These are phyloP conservation scores for Apiospora kogelbergensis DNA, from an alignment of 2,329 filamentous ascomycete species.

Conservation along the genomic window DNA sequence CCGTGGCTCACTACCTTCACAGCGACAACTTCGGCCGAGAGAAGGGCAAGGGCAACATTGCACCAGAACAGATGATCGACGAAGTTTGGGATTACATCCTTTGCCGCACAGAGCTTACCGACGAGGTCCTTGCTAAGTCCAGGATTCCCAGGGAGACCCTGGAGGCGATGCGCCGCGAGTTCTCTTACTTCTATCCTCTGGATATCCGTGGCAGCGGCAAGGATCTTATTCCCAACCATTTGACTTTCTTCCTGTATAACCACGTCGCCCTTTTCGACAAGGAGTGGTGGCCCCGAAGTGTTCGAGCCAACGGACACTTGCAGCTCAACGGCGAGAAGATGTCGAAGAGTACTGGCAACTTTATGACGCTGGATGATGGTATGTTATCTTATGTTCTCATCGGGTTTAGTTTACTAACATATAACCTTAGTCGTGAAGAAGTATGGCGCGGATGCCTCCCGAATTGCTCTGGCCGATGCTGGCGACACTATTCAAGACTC, in stretches of 20 bases:
- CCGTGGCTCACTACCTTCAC: constrained; percentile 67
- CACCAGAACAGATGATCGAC: constrained; percentile 85
- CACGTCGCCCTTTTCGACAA: constrained; percentile 86
- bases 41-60: constrained; percentile 67
- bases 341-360: constrained; percentile 97
- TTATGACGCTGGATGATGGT: constrained; percentile 79
- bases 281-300: constrained; percentile 83
- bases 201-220: constrained; percentile 89
- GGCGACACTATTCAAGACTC: constrained; percentile 94
- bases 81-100: constrained; percentile 98
- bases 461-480: constrained; percentile 89
- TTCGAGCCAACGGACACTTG: constrained; percentile 90
- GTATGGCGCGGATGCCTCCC: constrained; percentile 89
- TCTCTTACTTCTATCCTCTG: constrained; percentile 95
- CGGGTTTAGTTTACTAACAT: not conserved
- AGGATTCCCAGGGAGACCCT: constrained; percentile 74
- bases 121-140: constrained; percentile 63
- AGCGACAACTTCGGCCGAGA: constrained; percentile 81
- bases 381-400: not conserved
- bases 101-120: constrained; percentile 67
- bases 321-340: constrained; percentile 98
- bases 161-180: constrained; percentile 81
- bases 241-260: constrained; percentile 95
- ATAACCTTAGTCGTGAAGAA: constrained; percentile 65
- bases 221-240: constrained; percentile 88